Conservation (phyloP, 495 filamentous ascomycete species). For the Penicillium roqueforti region DNA sequence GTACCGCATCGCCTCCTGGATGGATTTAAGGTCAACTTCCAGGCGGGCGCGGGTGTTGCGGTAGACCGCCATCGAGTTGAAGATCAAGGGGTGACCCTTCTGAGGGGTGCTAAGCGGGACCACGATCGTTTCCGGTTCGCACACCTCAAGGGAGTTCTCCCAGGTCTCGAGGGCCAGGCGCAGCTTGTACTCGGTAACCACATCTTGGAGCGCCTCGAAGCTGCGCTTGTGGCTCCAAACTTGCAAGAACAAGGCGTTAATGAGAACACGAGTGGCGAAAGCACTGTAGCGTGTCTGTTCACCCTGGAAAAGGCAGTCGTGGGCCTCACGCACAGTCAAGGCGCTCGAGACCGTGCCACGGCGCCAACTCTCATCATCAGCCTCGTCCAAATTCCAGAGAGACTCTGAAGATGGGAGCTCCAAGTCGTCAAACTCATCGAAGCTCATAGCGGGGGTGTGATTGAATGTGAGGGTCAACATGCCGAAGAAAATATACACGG, state of each 20-base stretch:
- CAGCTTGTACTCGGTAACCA: constrained; percentile 97
- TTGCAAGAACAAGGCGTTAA: constrained; percentile 97
- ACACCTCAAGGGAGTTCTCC: constrained; percentile 92
- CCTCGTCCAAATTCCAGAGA: constrained; percentile 81
- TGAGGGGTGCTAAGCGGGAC: constrained; percentile 92
- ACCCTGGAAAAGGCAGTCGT: constrained; percentile 91
- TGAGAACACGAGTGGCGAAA: constrained; percentile 96
- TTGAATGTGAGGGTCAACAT: constrained; percentile 95
- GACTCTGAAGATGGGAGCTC: constrained; percentile 91
- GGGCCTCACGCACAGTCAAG: constrained; percentile 86
- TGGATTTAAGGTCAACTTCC: constrained; percentile 89
- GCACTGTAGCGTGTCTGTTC: constrained; percentile 91
- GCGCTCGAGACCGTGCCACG: constrained; percentile 66
- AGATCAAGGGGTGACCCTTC: constrained; percentile 96
- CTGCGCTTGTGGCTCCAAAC: constrained; percentile 99
- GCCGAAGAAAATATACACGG: constrained; percentile 99
- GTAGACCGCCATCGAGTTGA: constrained; percentile 98
- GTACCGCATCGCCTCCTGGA: constrained; percentile 95
- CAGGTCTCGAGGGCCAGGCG: constrained; percentile 93
- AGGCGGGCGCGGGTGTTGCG: constrained; percentile 90
- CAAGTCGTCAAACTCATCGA: constrained; percentile 94
- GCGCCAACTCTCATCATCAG: constrained; percentile 78
- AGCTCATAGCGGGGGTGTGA: constrained; percentile 94
- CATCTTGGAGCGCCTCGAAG: constrained; percentile 91
- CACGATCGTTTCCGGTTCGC: constrained; percentile 85